phyloP scores from a whole-genome alignment of 768 basidiomycete species.

The Lentinula sp. region DNA sequence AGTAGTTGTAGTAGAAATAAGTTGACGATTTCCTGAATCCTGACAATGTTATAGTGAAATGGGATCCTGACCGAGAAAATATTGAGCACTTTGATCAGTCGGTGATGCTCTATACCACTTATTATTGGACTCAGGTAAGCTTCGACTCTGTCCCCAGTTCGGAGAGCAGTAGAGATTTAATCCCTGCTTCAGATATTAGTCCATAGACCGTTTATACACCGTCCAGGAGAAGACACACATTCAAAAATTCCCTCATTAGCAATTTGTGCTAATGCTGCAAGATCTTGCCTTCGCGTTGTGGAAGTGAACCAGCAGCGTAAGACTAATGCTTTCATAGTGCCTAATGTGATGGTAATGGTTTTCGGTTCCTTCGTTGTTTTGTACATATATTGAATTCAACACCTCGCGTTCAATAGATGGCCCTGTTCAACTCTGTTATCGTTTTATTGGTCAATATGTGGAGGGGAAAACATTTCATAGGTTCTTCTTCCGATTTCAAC shows the following conservation, averaged over 20 bases:
- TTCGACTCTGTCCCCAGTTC: not conserved
- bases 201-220: constrained; percentile 9
- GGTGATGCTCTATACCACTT: constrained; percentile 37
- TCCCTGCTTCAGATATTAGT: constrained; percentile 4
- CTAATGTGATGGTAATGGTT: not conserved
- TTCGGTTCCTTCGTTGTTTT: not conserved
- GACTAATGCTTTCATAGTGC: not conserved
- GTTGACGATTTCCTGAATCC: not conserved
- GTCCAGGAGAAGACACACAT: not conserved
- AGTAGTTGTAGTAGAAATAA: not conserved
- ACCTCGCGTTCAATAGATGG: not conserved
- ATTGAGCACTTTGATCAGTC: constrained; percentile 39
- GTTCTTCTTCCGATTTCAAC: not conserved
- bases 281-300: not conserved
- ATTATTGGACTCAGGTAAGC: constrained; percentile 22
- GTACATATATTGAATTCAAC: not conserved
- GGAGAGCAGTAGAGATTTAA: constrained; percentile 4
- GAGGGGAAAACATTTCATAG: not conserved
- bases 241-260: not conserved
- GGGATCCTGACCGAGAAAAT: constrained; percentile 37
- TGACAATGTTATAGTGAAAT: constrained; percentile 16
- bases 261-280: constrained; percentile 1
- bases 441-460: not conserved
- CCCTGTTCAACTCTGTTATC: not conserved
- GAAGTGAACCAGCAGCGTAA: not conserved